Conservation (phyloP, 805 yeast genomes). For the Saturnispora gosingensis region DNA sequence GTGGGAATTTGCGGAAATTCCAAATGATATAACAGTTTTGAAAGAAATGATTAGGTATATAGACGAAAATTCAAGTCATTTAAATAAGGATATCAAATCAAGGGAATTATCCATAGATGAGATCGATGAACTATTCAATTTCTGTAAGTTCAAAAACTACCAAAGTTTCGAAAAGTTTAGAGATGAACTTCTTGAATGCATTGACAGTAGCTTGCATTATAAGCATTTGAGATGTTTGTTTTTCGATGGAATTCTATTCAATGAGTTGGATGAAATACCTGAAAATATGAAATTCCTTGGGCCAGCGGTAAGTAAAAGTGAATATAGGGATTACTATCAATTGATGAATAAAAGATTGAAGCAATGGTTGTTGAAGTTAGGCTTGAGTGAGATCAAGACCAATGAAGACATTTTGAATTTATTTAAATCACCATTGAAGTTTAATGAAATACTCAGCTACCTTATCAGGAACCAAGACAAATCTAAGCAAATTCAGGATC, state of each 20-base stretch:
- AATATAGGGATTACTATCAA: constrained; percentile 8
- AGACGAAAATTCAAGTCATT: constrained; percentile 5
- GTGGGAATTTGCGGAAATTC: constrained; percentile 9
- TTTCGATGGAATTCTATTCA: neutral
- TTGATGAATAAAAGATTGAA: constrained; percentile 7
- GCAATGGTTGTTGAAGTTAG: constrained; percentile 8
- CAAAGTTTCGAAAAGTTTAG: constrained; percentile 2
- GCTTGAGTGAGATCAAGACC: neutral
- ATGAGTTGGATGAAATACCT: neutral
- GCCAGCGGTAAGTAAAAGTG: neutral
- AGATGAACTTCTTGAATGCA: constrained; percentile 3
- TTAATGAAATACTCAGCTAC: constrained; percentile 1
- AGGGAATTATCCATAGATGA: constrained; percentile 3
- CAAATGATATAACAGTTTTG: constrained; percentile 4
- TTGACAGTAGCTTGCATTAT: neutral
- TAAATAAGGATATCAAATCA: neutral
- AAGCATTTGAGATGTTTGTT: constrained; percentile 4
- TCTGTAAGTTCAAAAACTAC: constrained; percentile 5
- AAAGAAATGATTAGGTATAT: constrained; percentile 7
- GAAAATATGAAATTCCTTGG: constrained; percentile 2
- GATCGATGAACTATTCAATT: constrained; percentile 5
- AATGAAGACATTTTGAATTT: neutral
- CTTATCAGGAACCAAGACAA: constrained; percentile 5
- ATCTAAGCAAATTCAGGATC: constrained; percentile 5
- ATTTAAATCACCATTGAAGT: neutral